Base-by-base conservation (phyloP, 2,329 filamentous ascomycete species). In the Xylaria hypoxylon region DNA sequence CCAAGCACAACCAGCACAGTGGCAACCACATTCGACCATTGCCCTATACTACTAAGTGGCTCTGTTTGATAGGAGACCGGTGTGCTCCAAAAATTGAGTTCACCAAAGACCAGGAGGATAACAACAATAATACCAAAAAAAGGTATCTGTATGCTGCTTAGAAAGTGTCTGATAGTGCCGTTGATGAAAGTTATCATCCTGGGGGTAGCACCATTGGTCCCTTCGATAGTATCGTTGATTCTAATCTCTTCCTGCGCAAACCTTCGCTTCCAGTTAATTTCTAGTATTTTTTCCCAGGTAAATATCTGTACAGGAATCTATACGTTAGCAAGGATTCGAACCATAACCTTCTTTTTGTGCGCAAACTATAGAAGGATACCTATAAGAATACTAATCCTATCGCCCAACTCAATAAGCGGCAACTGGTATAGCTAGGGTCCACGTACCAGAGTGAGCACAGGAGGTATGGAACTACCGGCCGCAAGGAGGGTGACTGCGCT, bases 381-480 rank as follows among this genome's bases (percentile, higher is more conserved):
- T 15, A 7, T n/a, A 17, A 24, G 17, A 19, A 22, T 6, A 8
- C 6, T 11, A 13, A n/a, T 33, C 3, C n/a, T 22, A 6, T 17
- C 17, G n/a, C 5, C 26, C 6, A 5, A 17, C 17, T 33, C n/a
- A 2, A 33, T 19, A 11, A 33, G 6, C 11, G n/a, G 38, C 22
- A n/a, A 15, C 19, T 19, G 7, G 15, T 15, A 19, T 40, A 19
- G n/a, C 10, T 10, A 38, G 44, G 33, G 15, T 56, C 2, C 22
- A 66, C 68, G 13, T 67, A 87, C 79, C 8, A 90, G 77, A 8
- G 86, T 88, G 0, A 91, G 77, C 10, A 91, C 84, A 1, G 88
- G 87, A 0, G 89, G 88, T 2, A 92, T 85, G 64, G 88, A 91
- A 66, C 88, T 90, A 1, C 86, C 89, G 1, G 88, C 87, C 0